Conservation (phyloP, 2,329 filamentous ascomycete genomes). For the Claviceps digitariae region DNA sequence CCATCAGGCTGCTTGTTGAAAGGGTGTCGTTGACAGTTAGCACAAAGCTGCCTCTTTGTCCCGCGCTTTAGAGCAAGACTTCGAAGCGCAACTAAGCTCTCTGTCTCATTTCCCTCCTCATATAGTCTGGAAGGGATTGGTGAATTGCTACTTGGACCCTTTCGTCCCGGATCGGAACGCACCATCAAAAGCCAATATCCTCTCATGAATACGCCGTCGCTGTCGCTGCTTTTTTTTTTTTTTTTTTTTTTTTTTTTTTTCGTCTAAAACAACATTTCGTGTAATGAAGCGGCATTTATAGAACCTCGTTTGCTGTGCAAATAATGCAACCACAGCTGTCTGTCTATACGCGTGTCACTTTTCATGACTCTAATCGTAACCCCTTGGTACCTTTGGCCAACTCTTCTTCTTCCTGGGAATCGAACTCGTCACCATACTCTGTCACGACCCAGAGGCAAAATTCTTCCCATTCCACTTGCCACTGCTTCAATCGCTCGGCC, state of each 20-base stretch:
- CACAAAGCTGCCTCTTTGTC: too few species aligned
- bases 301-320: not conserved
- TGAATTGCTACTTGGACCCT: too few species aligned
- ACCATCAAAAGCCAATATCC: not conserved
- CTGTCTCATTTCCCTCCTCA: too few species aligned
- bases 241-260: not conserved
- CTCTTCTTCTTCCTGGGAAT: conserved; percentile 10
- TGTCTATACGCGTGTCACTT: not conserved
- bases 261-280: not conserved
- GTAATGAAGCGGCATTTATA: not conserved
- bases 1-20: too few species aligned
- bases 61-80: too few species aligned
- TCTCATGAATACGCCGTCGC: not conserved
- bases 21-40: too few species aligned
- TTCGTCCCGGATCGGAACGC: too few species aligned
- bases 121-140: too few species aligned
- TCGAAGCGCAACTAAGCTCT: too few species aligned
- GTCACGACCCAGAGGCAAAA: conserved; percentile 85
- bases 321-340: not conserved
- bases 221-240: not conserved
- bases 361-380: not conserved
- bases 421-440: conserved; percentile 58
- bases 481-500: conserved; percentile 60
- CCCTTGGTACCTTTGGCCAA: not conserved
- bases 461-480: conserved; percentile 71